Percentiles rank a stretch among this genome's conserved stretches.
phyloP scores from a whole-genome alignment of 1,139 yeast species.

The Pichia cactophila region DNA sequence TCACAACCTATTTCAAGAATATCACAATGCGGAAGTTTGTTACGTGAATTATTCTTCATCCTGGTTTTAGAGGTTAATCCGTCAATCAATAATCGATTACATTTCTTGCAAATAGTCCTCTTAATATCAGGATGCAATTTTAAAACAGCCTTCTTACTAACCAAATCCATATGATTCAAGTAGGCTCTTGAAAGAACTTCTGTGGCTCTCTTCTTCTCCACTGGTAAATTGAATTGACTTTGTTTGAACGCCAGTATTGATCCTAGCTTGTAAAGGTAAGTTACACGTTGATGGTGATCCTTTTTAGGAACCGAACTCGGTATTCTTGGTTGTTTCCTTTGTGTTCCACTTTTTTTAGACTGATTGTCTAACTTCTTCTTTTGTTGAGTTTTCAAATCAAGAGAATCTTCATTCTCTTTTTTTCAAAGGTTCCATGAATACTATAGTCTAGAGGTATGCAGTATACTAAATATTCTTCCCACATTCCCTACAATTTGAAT shows the following conservation, averaged over 20 bases:
- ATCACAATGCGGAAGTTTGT: slow-evolving; percentile 26
- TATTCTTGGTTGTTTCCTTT: slow-evolving; percentile 15
- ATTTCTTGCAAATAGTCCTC: slow-evolving; percentile 53
- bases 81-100: slow-evolving; percentile 41
- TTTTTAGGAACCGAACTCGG: slow-evolving; percentile 39
- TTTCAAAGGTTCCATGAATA: neutral
- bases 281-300: slow-evolving; percentile 53
- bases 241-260: slow-evolving; percentile 20
- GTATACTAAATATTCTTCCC: too few species aligned
- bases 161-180: slow-evolving; percentile 38
- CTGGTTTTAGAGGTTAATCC: slow-evolving; percentile 34
- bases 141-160: slow-evolving; percentile 57
- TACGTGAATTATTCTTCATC: slow-evolving; percentile 28
- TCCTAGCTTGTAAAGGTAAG: slow-evolving; percentile 50
- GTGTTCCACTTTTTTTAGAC: neutral
- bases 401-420: neutral
- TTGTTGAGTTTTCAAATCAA: neutral
- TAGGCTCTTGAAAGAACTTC: slow-evolving; percentile 43
- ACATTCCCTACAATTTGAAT: too few species aligned
- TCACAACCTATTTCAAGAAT: slow-evolving; percentile 28
- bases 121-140: slow-evolving; percentile 56
- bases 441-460: neutral
- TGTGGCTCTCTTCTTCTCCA: slow-evolving; percentile 14
- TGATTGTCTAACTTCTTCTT: slow-evolving; percentile 2
- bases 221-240: neutral